Evolutionary conservation across 345 rosid genomes (phyloP).

Genomic region (Eutrema heterophyllum): DNA sequence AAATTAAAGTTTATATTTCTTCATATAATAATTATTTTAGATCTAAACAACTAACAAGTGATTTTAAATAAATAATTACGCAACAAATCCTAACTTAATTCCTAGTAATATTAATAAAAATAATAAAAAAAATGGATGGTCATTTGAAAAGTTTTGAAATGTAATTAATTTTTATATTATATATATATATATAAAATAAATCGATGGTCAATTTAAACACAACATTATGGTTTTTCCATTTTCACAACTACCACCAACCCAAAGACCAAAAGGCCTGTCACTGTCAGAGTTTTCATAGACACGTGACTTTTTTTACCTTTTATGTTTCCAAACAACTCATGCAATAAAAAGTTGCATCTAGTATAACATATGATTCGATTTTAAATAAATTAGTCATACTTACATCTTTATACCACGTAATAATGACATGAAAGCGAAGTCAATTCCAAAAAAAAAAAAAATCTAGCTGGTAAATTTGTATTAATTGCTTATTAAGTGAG

Average conservation of each 20-base stretch:
- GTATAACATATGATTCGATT: not conserved
- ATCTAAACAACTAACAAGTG: not conserved
- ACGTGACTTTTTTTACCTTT: slow-evolving; percentile 21
- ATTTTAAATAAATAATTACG: not conserved
- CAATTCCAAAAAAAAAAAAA: not conserved
- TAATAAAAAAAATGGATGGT: not conserved
- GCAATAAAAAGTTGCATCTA: not conserved
- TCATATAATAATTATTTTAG: not conserved
- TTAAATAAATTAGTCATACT: not conserved
- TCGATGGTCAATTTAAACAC: not conserved
- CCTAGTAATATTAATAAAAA: too few relatives aligned
- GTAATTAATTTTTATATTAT: not conserved
- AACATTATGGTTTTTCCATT: slow-evolving; percentile 5
- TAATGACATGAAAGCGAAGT: slow-evolving; percentile 11
- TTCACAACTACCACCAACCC: slow-evolving; percentile 27
- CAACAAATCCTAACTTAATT: not conserved
- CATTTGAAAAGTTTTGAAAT: not conserved
- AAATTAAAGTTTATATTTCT: not conserved
- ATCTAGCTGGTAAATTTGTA: not conserved
- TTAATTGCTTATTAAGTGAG: slow-evolving; percentile 10
- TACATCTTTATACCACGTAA: not conserved
- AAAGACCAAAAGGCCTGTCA: slow-evolving; percentile 14
- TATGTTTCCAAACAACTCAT: slow-evolving; percentile 11
- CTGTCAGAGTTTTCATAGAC: slow-evolving; percentile 15
- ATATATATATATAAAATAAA: not conserved